These are phyloP conservation scores for Magnaporthales sp. DNA, from an alignment of 2,329 filamentous ascomycete genomes.

Conservation along the genomic window DNA sequence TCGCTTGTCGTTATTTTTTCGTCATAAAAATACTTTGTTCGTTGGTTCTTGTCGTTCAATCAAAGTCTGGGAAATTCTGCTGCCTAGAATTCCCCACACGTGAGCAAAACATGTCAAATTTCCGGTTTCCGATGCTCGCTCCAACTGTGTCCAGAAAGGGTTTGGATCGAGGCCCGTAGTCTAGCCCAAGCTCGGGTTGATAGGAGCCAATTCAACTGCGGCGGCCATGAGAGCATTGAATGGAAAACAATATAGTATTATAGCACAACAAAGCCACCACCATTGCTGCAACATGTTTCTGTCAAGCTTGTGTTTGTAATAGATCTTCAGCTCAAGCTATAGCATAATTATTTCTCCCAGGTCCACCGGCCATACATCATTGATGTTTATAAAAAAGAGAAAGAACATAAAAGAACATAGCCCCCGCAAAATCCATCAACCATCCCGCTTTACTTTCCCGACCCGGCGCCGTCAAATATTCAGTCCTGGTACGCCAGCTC, in stretches of 20 bases:
- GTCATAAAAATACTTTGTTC: neutral
- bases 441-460: neutral
- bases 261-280: too few species aligned
- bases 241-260: neutral
- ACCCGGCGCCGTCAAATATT: neutral
- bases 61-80: neutral
- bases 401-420: neutral
- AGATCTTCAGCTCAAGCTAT: neutral
- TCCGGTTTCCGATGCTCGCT: too few species aligned
- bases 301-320: neutral
- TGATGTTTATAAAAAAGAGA: too few species aligned
- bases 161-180: too few species aligned
- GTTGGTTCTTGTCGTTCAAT: neutral
- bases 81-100: neutral
- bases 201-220: too few species aligned
- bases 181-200: too few species aligned
- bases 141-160: too few species aligned
- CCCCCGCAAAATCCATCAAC: neutral
- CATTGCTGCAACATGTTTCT: neutral
- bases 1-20: neutral
- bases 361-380: neutral
- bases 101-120: too few species aligned
- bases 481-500: neutral
- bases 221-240: neutral
- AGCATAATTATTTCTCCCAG: neutral